Evolutionary conservation across 345 rosid species (phyloP).

Genomic region (Cardamine occulta): DNA sequence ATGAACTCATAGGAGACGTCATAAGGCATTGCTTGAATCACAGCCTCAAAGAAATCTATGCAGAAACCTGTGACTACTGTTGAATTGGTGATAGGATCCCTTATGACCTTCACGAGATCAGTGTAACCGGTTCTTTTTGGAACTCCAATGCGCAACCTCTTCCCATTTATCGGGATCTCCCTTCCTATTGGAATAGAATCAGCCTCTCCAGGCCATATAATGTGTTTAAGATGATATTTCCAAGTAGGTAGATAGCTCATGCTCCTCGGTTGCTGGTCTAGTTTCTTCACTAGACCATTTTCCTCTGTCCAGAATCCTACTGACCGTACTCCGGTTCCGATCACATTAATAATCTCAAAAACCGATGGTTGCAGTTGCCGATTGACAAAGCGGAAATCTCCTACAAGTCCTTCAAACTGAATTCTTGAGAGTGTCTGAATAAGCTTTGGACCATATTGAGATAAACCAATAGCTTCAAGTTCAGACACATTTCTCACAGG

Average conservation of each 20-base stretch:
- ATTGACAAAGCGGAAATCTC: conserved; percentile 45
- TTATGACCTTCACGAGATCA: conserved; percentile 45
- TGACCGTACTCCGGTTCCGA: conserved; percentile 36
- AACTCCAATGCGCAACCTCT: conserved; percentile 50
- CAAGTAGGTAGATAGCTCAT: conserved; percentile 33
- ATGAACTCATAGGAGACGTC: conserved; percentile 45
- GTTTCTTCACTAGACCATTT: conserved; percentile 42
- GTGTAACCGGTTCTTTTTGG: conserved; percentile 49
- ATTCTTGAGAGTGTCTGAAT: conserved; percentile 38
- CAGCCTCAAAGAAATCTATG: conserved; percentile 56
- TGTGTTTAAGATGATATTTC: conserved; percentile 24
- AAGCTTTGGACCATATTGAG: conserved; percentile 51
- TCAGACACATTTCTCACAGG: conserved; percentile 37
- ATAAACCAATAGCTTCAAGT: conserved; percentile 50
- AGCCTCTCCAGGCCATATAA: conserved; percentile 51
- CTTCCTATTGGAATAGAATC: conserved; percentile 49
- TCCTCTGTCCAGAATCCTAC: conserved; percentile 59
- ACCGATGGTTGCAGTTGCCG: conserved; percentile 44
- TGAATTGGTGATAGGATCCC: conserved; percentile 32
- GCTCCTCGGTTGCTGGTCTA: conserved; percentile 13
- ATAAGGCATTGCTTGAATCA: conserved; percentile 49
- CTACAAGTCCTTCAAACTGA: conserved; percentile 51
- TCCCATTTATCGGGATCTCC: conserved; percentile 54
- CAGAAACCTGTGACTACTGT: conserved; percentile 41
- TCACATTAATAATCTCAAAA: conserved; percentile 53